Evolutionary conservation across 164 flowering plant species (phyloP).

Genomic region (Euptelea pleiosperma): DNA sequence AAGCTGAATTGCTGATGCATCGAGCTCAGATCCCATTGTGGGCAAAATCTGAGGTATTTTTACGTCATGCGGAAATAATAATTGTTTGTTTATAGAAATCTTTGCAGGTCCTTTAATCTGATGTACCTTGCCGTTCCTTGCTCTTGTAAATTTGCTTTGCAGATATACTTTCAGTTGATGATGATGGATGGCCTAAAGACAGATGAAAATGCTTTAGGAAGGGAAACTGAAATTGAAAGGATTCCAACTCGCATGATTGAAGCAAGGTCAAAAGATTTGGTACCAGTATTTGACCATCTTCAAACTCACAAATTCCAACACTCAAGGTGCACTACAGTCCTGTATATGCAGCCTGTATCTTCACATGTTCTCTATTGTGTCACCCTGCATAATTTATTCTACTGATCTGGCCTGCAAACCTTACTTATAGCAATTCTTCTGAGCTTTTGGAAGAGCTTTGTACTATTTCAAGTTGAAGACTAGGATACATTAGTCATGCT

Average conservation of each 20-base stretch:
- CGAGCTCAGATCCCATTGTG: constrained; percentile 50
- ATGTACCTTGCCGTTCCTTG: not conserved
- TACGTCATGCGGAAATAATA: not conserved
- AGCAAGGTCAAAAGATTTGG: constrained; percentile 55
- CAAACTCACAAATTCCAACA: constrained; percentile 41
- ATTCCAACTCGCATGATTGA: constrained; percentile 52
- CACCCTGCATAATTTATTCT: not conserved
- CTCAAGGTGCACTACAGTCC: constrained; percentile 41
- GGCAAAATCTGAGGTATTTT: constrained; percentile 64
- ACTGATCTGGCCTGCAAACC: not conserved
- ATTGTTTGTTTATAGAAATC: not conserved
- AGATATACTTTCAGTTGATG: constrained; percentile 66
- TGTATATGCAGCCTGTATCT: not conserved
- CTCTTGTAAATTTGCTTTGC: constrained; percentile 18
- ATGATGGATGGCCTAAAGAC: constrained; percentile 24
- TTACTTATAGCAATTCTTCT: not conserved
- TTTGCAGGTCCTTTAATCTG: not conserved
- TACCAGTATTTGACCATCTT: constrained; percentile 58
- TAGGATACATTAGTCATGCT: not conserved
- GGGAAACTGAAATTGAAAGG: constrained; percentile 67
- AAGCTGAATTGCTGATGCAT: constrained; percentile 77
- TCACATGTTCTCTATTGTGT: not conserved
- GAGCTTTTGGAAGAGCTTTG: no score
- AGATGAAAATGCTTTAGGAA: constrained; percentile 30
- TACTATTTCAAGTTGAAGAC: not conserved